A percentile compares a stretch with the other conserved stretches of the same genome.
Evolutionary conservation across 331 rosid species (phyloP).

Genomic region (Pyracantha coccinea): DNA sequence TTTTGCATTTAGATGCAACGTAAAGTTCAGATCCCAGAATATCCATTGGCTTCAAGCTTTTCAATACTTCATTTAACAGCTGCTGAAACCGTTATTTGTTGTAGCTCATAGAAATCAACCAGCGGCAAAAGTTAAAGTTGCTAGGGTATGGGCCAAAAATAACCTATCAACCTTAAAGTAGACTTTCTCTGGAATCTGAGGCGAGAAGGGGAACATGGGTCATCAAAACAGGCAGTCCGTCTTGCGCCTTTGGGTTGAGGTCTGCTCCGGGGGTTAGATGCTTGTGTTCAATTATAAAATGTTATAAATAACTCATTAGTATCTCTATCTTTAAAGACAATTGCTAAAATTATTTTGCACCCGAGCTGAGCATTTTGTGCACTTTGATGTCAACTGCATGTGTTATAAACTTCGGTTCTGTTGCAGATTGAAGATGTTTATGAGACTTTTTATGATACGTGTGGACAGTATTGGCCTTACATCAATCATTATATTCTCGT

Average conservation of each 20-base stretch:
- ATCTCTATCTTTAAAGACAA: neutral
- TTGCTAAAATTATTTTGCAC: neutral
- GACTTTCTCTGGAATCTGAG: neutral
- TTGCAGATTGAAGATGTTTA: slow-evolving; percentile 84
- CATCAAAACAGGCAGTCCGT: too few relatives aligned
- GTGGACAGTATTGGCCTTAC: slow-evolving; percentile 86
- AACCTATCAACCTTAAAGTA: neutral
- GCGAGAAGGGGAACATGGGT: too few relatives aligned
- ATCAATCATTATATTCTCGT: slow-evolving; percentile 71
- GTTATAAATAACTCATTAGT: too few relatives aligned
- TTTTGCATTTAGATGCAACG: too few relatives aligned
- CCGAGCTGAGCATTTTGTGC: neutral
- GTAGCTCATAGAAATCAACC: too few relatives aligned
- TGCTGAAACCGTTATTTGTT: too few relatives aligned
- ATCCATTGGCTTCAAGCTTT: too few relatives aligned
- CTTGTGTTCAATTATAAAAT: too few relatives aligned
- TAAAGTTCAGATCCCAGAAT: too few relatives aligned
- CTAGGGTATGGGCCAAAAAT: neutral
- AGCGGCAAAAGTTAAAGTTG: neutral
- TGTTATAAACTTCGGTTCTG: neutral
- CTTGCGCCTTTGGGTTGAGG: too few relatives aligned
- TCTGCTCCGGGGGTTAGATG: too few relatives aligned
- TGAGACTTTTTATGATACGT: slow-evolving; percentile 62
- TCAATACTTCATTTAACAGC: too few relatives aligned
- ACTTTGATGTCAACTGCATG: neutral